Conservation (phyloP, 2,329 filamentous ascomycete genomes). For the Venturia pyrina region DNA sequence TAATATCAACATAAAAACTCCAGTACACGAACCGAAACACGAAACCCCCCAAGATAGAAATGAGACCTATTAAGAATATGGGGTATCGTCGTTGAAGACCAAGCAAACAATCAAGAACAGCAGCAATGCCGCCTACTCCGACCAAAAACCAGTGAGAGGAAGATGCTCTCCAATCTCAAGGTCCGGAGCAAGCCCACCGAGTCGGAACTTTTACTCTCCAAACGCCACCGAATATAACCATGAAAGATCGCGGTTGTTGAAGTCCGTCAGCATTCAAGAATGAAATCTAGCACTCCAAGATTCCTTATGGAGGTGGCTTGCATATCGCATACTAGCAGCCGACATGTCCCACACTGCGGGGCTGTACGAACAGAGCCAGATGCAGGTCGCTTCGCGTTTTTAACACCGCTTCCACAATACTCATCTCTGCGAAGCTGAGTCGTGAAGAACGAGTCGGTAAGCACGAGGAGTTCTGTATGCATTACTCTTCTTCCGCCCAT, state of each 20-base stretch:
- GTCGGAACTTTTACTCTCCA: background rate
- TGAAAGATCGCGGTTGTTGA: slow-evolving; percentile 3
- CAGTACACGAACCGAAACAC: background rate
- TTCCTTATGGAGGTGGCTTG: background rate
- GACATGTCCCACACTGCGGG: background rate
- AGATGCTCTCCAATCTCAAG: background rate
- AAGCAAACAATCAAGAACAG: background rate
- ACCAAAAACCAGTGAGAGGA: background rate
- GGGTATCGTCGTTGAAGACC: slow-evolving; percentile 12
- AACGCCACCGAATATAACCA: background rate
- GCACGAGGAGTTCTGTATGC: background rate
- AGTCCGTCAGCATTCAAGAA: background rate
- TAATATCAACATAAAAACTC: background rate
- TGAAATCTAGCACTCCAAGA: background rate
- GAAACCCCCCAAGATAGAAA: background rate
- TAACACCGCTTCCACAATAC: background rate
- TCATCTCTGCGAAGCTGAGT: background rate
- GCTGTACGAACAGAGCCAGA: background rate
- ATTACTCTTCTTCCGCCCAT: slow-evolving; percentile 55
- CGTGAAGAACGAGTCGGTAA: background rate
- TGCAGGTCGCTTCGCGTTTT: background rate
- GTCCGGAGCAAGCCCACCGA: background rate
- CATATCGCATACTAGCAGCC: background rate
- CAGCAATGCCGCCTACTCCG: too few species aligned
- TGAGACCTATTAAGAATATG: background rate